Conservation (phyloP, 2,329 filamentous ascomycete species). For the Verticillium nubilum region DNA sequence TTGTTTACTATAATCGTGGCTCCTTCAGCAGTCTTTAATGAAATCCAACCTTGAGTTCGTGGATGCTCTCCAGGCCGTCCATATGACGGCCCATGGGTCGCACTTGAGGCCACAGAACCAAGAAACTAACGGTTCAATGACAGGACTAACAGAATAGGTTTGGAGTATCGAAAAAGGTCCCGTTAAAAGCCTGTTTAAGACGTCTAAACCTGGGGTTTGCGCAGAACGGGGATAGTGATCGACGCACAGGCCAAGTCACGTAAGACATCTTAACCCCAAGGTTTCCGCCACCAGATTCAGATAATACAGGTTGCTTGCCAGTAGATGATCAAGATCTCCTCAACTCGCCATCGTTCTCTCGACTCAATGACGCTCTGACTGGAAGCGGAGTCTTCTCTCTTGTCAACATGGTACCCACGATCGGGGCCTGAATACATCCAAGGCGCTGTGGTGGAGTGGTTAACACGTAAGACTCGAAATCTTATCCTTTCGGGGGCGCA, state of each 20-base stretch:
- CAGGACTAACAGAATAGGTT: too few species aligned
- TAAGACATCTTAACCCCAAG: background rate
- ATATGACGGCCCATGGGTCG: too few species aligned
- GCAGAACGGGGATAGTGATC: background rate
- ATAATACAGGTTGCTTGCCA: background rate
- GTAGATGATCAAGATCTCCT: background rate
- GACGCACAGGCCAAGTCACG: background rate
- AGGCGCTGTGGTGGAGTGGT: background rate
- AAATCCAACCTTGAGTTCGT: too few species aligned
- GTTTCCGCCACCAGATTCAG: background rate
- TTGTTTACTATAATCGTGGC: too few species aligned
- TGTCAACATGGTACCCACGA: background rate
- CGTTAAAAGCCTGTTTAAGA: too few species aligned
- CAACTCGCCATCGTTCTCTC: background rate
- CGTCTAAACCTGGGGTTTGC: too few species aligned
- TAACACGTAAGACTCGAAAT: background rate
- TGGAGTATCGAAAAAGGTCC: too few species aligned
- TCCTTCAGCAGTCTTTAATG: too few species aligned
- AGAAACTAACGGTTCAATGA: too few species aligned
- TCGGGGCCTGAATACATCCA: background rate
- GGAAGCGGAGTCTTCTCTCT: background rate
- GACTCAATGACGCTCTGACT: background rate
- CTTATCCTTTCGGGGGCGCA: background rate
- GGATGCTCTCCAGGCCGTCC: too few species aligned
- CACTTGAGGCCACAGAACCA: too few species aligned